Evolutionary conservation across 768 basidiomycete genomes (phyloP), one percentile per base, ranked within the genome.

Genomic region (Mycena alexandri): DNA sequence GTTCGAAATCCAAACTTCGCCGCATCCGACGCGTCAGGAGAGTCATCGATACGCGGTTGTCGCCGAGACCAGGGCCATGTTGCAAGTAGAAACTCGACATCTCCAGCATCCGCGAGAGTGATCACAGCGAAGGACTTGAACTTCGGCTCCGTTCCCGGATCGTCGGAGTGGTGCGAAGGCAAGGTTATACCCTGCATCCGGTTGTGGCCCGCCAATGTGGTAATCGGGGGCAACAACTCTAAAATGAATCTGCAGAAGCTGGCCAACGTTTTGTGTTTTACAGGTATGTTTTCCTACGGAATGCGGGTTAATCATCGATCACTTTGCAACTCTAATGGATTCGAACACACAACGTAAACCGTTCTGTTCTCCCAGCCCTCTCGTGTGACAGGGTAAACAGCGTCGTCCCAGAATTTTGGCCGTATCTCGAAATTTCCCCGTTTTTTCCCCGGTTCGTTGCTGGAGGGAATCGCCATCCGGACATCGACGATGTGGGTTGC

Each of bases 111-210:
- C 3, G 80, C 75, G 48, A 94, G 79, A 0, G 87, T 87, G 60
- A 94, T 79, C 33, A 95, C 85, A 0, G 92, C 92, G 68, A 94
- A 94, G 2, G 91, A 91, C 80, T 91, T 94, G 76, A 85, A 90
- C 60, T 84, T 85, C 2, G 90, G 87, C 16, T 78, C 70, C 25
- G 85, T 83, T 2, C 79, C 86, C 16, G 86, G 84, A 57, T 82
- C 82, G 74, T 92, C 91, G 53, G 86, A 83, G 74, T 90, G 85
- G 71, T 93, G 91, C 0, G 86, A 81, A 14, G 89, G 91, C 29
- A 92, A 81, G 2, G 77, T 67, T 46, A 95, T 80, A 42, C 75
- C 69, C 73, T 94, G 89, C 6, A 93, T 73, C 22, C 76, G 77
- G 5, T 54, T 67, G 65, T 67, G 57, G 13, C 58, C 17, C 1